Percentiles rank a stretch among this genome's conserved stretches.
Evolutionary conservation across 176 grass and related monocot genomes (phyloP).

Genomic region (Oryza rufipogon): DNA sequence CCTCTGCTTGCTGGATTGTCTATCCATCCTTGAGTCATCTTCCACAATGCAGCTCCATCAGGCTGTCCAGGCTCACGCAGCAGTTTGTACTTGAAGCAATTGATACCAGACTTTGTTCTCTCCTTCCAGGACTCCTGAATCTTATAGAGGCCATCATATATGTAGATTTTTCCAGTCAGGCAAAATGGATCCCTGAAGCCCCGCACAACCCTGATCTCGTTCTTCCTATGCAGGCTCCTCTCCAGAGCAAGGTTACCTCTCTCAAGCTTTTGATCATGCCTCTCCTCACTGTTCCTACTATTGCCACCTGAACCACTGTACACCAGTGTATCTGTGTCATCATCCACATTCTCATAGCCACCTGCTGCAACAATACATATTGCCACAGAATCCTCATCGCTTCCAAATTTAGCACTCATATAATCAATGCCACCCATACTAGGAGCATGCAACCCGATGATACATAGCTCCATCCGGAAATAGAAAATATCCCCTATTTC

Average conservation of each 20-base stretch:
- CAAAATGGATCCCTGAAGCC: slow-evolving; percentile 63
- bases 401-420: slow-evolving; percentile 58
- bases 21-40: slow-evolving; percentile 67
- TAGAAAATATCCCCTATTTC: slow-evolving; percentile 91
- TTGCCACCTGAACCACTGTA: slow-evolving; percentile 82
- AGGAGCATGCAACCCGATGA: slow-evolving; percentile 69
- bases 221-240: slow-evolving; percentile 67
- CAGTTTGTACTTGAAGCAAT: slow-evolving; percentile 76
- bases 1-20: slow-evolving; percentile 62
- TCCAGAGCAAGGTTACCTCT: slow-evolving; percentile 83
- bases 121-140: slow-evolving; percentile 72
- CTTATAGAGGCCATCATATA: slow-evolving; percentile 86
- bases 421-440: slow-evolving; percentile 77
- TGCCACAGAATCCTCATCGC: slow-evolving; percentile 56
- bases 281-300: slow-evolving; percentile 57
- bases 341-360: slow-evolving; percentile 74
- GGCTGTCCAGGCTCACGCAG: slow-evolving; percentile 60
- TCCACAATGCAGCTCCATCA: slow-evolving; percentile 64
- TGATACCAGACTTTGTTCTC: slow-evolving; percentile 54
- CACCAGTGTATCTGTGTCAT: slow-evolving; percentile 61
- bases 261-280: slow-evolving; percentile 73
- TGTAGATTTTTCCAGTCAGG: slow-evolving; percentile 58
- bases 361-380: slow-evolving; percentile 74
- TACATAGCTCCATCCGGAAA: slow-evolving; percentile 79
- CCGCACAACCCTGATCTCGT: slow-evolving; percentile 75